Evolutionary conservation across 139 green algal genomes (phyloP).

Genomic region (Gonium pectorale): DNA sequence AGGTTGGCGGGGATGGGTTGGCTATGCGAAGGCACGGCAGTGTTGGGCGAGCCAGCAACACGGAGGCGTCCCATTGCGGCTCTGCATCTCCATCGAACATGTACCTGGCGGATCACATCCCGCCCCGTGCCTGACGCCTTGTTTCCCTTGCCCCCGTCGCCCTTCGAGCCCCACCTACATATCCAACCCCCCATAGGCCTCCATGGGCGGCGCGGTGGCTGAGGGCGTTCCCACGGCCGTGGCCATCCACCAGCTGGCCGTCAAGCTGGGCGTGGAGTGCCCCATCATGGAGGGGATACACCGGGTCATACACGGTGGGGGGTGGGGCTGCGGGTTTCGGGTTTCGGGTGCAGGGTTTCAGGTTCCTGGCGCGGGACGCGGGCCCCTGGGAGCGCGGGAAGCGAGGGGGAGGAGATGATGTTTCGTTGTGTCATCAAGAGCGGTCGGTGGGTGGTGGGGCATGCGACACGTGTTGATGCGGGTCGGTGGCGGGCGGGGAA

Average conservation of each 20-base stretch:
- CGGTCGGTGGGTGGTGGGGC: too few relatives aligned
- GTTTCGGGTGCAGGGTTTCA: not conserved
- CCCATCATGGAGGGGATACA: slow-evolving; percentile 90
- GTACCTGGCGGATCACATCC: too few relatives aligned
- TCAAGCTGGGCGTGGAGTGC: slow-evolving; percentile 74
- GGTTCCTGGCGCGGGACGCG: not conserved
- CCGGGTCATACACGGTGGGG: slow-evolving; percentile 66
- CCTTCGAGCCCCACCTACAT: not conserved
- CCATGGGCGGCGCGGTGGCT: slow-evolving; percentile 78
- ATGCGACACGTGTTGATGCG: too few relatives aligned
- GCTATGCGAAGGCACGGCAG: too few relatives aligned
- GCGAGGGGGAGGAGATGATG: too few relatives aligned
- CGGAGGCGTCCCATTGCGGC: too few relatives aligned
- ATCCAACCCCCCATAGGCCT: not conserved
- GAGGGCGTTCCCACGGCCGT: slow-evolving; percentile 86
- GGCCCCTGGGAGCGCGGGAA: not conserved
- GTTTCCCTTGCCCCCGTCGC: too few relatives aligned
- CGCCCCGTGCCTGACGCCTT: too few relatives aligned
- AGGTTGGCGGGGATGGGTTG: not conserved
- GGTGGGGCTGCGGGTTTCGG: not conserved
- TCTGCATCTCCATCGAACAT: too few relatives aligned
- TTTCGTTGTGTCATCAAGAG: too few relatives aligned
- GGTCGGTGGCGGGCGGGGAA: too few relatives aligned
- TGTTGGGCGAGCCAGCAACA: too few relatives aligned
- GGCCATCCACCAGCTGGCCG: slow-evolving; percentile 67